These are phyloP conservation scores for Candida taoyuanica DNA, from an alignment of 805 yeast genomes.

Conservation along the genomic window DNA sequence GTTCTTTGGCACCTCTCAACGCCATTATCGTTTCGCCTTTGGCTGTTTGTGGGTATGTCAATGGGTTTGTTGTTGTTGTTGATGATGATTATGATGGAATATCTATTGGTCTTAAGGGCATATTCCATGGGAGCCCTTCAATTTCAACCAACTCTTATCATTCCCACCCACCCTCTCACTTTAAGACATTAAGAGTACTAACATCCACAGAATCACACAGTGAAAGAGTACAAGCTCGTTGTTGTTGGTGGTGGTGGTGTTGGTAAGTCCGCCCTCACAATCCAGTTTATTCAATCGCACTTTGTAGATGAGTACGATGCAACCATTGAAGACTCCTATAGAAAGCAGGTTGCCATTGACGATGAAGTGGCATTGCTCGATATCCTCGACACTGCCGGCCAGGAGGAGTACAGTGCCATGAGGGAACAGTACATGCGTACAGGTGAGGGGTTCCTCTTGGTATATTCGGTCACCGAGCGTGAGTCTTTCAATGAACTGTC, in stretches of 20 bases:
- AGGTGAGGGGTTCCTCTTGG: constrained; percentile 90
- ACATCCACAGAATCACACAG: constrained; percentile 26
- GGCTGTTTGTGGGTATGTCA: background rate
- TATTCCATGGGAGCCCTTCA: no score
- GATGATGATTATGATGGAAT: no score
- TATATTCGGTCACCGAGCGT: constrained; percentile 82
- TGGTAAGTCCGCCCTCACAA: constrained; percentile 94
- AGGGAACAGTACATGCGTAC: constrained; percentile 94
- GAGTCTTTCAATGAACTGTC: constrained; percentile 81
- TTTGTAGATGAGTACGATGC: constrained; percentile 98
- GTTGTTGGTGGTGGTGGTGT: constrained; percentile 99
- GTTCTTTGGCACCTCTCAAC: background rate
- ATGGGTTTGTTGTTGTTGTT: background rate
- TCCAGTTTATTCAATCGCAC: constrained; percentile 89
- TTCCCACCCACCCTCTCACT: no score
- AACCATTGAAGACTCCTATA: constrained; percentile 88
- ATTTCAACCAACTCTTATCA: no score
- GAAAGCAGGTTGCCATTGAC: constrained; percentile 85
- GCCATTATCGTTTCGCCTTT: background rate
- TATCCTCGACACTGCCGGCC: constrained; percentile 97
- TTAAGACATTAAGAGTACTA: background rate
- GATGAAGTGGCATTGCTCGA: constrained; percentile 74
- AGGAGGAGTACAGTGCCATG: constrained; percentile 93
- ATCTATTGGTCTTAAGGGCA: no score
- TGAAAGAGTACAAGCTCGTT: constrained; percentile 83